Evolutionary conservation across 179 eudicot species (phyloP).

Genomic region (Beta macrorhiza): DNA sequence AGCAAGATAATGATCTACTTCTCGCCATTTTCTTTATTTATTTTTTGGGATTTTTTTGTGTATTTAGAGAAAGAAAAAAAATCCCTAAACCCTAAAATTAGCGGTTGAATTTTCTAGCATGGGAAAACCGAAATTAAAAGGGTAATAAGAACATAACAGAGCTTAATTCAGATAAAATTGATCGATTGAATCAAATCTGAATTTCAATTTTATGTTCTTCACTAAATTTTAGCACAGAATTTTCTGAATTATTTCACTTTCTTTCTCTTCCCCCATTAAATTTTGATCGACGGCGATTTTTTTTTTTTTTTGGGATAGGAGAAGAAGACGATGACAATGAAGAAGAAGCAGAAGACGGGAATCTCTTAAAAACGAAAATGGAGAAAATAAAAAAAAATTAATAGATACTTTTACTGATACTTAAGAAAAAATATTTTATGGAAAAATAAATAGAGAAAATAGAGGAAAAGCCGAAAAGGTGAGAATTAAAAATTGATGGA

Average conservation of each 20-base stretch:
- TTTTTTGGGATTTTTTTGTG: too few species aligned
- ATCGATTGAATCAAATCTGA: background rate
- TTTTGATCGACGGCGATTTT: background rate
- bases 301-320: background rate
- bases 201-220: background rate
- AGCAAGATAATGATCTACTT: conserved; percentile 67
- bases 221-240: background rate
- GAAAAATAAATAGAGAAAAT: background rate
- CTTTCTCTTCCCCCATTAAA: background rate
- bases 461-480: background rate
- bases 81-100: conserved; percentile 6
- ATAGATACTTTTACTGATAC: background rate
- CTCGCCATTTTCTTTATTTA: conserved; percentile 54
- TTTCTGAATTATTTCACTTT: background rate
- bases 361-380: background rate
- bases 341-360: background rate
- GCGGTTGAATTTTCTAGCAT: background rate
- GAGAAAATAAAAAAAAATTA: background rate
- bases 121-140: conserved; percentile 5
- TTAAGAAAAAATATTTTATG: too few species aligned
- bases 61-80: background rate
- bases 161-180: background rate
- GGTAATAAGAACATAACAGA: background rate
- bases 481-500: background rate
- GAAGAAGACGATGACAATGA: conserved; percentile 8